A percentile compares a stretch with the other conserved stretches of the same genome.
These are phyloP conservation scores for Salvia sclarea DNA, from an alignment of 305 asterid species.

Conservation along the genomic window DNA sequence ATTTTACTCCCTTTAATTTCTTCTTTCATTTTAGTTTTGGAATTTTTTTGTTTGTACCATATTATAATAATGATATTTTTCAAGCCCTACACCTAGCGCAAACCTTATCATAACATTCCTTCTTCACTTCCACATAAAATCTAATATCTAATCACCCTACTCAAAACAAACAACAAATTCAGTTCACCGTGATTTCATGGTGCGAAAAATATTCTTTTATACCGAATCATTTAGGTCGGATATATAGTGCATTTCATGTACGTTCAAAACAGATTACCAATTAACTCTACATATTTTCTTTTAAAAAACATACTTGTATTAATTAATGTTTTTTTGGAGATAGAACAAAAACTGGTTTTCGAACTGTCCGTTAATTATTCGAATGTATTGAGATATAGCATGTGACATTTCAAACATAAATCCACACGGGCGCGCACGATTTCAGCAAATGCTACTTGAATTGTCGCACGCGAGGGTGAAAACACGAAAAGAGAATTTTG, in stretches of 20 bases:
- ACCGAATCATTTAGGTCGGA: too few relatives aligned
- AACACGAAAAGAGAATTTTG: background rate
- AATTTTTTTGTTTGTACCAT: slow-evolving; percentile 28
- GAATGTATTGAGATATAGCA: background rate
- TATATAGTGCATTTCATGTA: background rate
- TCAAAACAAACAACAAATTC: slow-evolving; percentile 1
- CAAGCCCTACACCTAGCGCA: slow-evolving; percentile 24
- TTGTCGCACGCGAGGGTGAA: background rate
- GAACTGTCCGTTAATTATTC: too few relatives aligned
- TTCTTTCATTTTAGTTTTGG: background rate
- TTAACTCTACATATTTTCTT: too few relatives aligned
- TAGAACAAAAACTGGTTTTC: too few relatives aligned
- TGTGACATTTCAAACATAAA: background rate
- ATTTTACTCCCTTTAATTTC: too few relatives aligned
- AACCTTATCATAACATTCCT: slow-evolving; percentile 34
- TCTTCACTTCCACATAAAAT: slow-evolving; percentile 28
- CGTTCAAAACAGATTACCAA: background rate
- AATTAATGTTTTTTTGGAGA: too few relatives aligned
- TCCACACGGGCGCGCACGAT: background rate
- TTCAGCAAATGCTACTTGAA: background rate
- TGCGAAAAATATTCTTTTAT: too few relatives aligned
- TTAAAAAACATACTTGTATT: too few relatives aligned
- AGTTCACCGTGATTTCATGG: background rate
- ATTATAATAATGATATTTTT: slow-evolving; percentile 21
- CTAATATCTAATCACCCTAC: background rate